Evolutionary conservation across 257 asterid genomes (phyloP), one percentile per base, ranked within the genome.

Genomic region (Solanum commersonii): DNA sequence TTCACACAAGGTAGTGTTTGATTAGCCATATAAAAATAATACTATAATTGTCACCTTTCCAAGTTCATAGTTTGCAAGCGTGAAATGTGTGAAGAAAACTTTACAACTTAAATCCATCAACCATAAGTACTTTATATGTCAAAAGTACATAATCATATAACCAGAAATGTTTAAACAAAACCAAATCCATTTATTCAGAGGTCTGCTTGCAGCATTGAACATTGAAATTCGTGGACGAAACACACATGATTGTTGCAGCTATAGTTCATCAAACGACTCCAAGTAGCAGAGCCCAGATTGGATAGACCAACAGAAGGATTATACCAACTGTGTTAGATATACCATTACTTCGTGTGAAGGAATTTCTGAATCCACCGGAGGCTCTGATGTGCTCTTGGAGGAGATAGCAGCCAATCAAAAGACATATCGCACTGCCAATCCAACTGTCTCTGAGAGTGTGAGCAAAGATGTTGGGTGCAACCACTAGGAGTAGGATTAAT

Each of bases 351-450:
- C 92, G 96, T 13, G 97, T 96, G 33, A 96, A 93, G 22, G 99
- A 94, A 93, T 97, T 95, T 2, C 99, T 90, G 89, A 96, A 96
- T 70, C 99, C 99, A 27, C 98, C 98, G 1, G 98, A 92, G 3
- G 99, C 98, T 52, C 99, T 91, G 71, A 97, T 91, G 91, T 96
- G 99, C 85, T 95, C 97, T 89, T 97, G 99, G 81, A 96, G 91
- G 8, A 97, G 94, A 87, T 96, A 96, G 79, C 99, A 96, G 5
- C 98, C 99, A 3, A 94, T 93, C 27, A 88, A 90, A 14, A 96
- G 94, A 87, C 98, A 94, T 29, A 97, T 88, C 0, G 92, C 94
- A 7, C 90, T 87, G 4, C 99, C 99, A 15, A 91, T 74, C 98
- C 95, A 93, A 60, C 91, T 91, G 84, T 89, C 94, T 89, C 95